phyloP scores from a whole-genome alignment of 2,329 filamentous ascomycete species.

The Alternaria tenuissima region DNA sequence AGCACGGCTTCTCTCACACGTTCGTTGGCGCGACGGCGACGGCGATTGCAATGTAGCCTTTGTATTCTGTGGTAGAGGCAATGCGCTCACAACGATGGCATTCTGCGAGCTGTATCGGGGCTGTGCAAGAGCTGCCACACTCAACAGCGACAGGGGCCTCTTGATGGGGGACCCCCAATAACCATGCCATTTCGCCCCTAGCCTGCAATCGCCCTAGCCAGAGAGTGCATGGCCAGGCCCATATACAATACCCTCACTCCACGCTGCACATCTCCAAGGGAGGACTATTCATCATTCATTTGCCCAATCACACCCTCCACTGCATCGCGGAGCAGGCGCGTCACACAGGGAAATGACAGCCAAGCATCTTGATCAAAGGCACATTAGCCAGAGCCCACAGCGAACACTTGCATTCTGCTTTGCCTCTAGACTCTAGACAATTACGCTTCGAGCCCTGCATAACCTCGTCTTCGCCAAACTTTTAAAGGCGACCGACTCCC shows the following conservation, averaged over 20 bases:
- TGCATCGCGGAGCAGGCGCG: conserved; percentile 16
- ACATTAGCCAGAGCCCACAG: conserved; percentile 9
- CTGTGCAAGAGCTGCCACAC: conserved; percentile 29
- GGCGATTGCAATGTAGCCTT: conserved; percentile 18
- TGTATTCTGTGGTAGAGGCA: conserved; percentile 12
- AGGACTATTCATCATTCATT: conserved; percentile 18
- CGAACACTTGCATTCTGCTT: not conserved
- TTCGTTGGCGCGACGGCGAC: conserved; percentile 15
- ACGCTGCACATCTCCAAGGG: conserved; percentile 23
- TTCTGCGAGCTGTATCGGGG: conserved; percentile 17
- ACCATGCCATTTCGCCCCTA: conserved; percentile 29
- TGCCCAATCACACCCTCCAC: conserved; percentile 18
- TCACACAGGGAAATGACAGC: conserved; percentile 21
- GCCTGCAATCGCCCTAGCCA: conserved; percentile 33
- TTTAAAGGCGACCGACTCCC: conserved; percentile 16
- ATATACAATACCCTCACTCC: conserved; percentile 26
- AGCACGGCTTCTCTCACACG: conserved; percentile 11
- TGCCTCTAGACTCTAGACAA: not conserved
- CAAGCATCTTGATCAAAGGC: conserved; percentile 11
- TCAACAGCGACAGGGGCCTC: conserved; percentile 32
- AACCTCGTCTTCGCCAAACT: conserved; percentile 16
- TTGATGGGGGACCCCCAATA: conserved; percentile 24
- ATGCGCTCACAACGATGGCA: conserved; percentile 6
- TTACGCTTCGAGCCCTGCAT: conserved; percentile 18
- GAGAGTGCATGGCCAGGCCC: conserved; percentile 31